Evolutionary conservation across 768 basidiomycete genomes (phyloP).

Genomic region (Panus rudis): DNA sequence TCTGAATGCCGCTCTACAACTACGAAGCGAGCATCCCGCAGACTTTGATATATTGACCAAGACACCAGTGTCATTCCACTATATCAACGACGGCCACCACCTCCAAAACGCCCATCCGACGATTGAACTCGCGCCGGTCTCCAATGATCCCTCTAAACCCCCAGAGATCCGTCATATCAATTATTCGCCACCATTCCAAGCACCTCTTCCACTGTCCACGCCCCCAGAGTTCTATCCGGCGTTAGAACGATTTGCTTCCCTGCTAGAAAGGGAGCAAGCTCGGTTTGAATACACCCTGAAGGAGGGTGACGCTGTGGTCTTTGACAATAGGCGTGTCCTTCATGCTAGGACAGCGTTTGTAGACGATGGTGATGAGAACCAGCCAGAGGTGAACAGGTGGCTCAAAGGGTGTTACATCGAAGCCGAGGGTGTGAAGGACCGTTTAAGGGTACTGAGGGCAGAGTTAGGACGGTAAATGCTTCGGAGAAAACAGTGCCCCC

Average conservation of each 20-base stretch:
- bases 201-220: slow-evolving; percentile 54
- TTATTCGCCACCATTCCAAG: slow-evolving; percentile 95
- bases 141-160: not conserved
- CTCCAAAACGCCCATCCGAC: slow-evolving; percentile 67
- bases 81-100: slow-evolving; percentile 86
- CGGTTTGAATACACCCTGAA: slow-evolving; percentile 58
- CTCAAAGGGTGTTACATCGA: slow-evolving; percentile 85
- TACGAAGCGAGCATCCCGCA: slow-evolving; percentile 39
- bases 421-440: slow-evolving; percentile 56
- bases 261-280: slow-evolving; percentile 46
- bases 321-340: slow-evolving; percentile 86
- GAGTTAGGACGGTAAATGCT: slow-evolving; percentile 4
- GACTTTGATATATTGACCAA: slow-evolving; percentile 53
- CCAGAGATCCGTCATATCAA: slow-evolving; percentile 60
- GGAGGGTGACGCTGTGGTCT: slow-evolving; percentile 84
- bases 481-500: no score
- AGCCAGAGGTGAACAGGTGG: slow-evolving; percentile 65
- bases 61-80: slow-evolving; percentile 80
- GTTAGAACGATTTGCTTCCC: slow-evolving; percentile 48
- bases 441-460: slow-evolving; percentile 46
- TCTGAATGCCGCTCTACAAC: slow-evolving; percentile 49
- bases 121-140: slow-evolving; percentile 47
- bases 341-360: slow-evolving; percentile 81
- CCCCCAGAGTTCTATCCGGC: slow-evolving; percentile 55
- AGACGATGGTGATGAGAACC: slow-evolving; percentile 20